Evolutionary conservation across 805 yeast species (phyloP).

Genomic region (Nakazawaea sp.): DNA sequence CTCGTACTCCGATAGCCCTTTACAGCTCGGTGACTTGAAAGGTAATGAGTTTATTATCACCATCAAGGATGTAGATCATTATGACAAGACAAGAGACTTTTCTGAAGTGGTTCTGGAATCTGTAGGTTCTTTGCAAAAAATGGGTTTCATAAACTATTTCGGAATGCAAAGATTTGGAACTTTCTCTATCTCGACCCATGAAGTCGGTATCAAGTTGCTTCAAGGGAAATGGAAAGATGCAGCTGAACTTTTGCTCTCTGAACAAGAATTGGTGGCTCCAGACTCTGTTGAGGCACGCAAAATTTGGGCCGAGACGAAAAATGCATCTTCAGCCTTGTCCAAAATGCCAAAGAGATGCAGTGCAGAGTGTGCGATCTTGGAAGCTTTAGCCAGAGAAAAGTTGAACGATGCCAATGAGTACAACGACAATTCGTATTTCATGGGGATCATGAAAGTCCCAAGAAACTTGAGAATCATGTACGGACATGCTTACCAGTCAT

Average conservation of each 20-base stretch:
- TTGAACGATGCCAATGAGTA: conserved; percentile 38
- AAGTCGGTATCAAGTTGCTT: conserved; percentile 67
- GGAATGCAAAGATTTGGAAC: conserved; percentile 99
- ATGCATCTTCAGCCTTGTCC: conserved; percentile 58
- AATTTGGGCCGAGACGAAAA: conserved; percentile 68
- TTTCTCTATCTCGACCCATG: conserved; percentile 86
- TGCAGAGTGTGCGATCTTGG: conserved; percentile 75
- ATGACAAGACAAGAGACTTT: conserved; percentile 25
- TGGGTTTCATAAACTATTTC: conserved; percentile 88
- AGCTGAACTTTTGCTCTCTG: conserved; percentile 70
- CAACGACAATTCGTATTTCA: conserved; percentile 52
- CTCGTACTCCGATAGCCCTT: conserved; percentile 50
- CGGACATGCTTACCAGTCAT: conserved; percentile 96
- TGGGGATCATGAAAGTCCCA: conserved; percentile 84
- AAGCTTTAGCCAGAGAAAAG: conserved; percentile 46
- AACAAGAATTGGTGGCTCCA: conserved; percentile 78
- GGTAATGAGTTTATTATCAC: conserved; percentile 91
- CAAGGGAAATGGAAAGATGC: conserved; percentile 75
- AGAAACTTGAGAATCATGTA: conserved; percentile 90
- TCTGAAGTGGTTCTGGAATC: conserved; percentile 43
- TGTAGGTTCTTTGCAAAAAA: conserved; percentile 47
- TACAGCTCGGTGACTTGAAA: conserved; percentile 73
- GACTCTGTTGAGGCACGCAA: conserved; percentile 79
- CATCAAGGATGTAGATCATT: conserved; percentile 59
- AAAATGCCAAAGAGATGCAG: conserved; percentile 83